Evolutionary conservation across 2,329 filamentous ascomycete species (phyloP).

Genomic region (Scedosporium aurantiacum): DNA sequence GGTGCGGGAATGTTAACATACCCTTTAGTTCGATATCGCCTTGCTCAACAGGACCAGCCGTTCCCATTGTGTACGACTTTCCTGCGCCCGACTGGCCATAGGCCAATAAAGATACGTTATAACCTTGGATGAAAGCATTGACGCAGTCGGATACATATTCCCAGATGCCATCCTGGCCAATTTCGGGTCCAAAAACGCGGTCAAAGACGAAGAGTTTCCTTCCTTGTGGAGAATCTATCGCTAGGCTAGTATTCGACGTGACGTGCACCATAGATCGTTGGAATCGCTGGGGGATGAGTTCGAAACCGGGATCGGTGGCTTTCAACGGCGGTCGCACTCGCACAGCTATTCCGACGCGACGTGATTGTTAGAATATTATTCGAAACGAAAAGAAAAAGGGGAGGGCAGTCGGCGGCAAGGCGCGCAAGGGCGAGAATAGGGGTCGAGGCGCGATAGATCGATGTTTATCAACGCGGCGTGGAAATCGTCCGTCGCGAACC

Average conservation of each 20-base stretch:
- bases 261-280: slow-evolving; percentile 88
- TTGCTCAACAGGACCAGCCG: slow-evolving; percentile 73
- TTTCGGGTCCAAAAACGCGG: slow-evolving; percentile 76
- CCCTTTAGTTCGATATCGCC: slow-evolving; percentile 62
- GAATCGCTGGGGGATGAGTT: slow-evolving; percentile 91
- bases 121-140: slow-evolving; percentile 81
- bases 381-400: slow-evolving; percentile 1
- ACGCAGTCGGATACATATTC: slow-evolving; percentile 89
- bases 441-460: background rate
- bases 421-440: slow-evolving; percentile 8
- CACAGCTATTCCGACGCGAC: slow-evolving; percentile 49
- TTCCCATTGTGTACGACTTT: slow-evolving; percentile 99
- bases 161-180: slow-evolving; percentile 83
- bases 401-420: background rate
- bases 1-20: slow-evolving; percentile 31
- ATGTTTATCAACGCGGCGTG: background rate
- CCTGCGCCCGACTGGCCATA: slow-evolving; percentile 97
- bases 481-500: background rate
- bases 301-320: slow-evolving; percentile 78
- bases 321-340: slow-evolving; percentile 82
- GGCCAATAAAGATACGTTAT: slow-evolving; percentile 94
- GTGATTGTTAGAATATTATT: background rate
- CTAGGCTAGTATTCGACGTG: slow-evolving; percentile 70
- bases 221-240: slow-evolving; percentile 84
- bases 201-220: slow-evolving; percentile 96